Evolutionary conservation across 2,329 filamentous ascomycete species (phyloP).

Genomic region (Myotisia sp.): DNA sequence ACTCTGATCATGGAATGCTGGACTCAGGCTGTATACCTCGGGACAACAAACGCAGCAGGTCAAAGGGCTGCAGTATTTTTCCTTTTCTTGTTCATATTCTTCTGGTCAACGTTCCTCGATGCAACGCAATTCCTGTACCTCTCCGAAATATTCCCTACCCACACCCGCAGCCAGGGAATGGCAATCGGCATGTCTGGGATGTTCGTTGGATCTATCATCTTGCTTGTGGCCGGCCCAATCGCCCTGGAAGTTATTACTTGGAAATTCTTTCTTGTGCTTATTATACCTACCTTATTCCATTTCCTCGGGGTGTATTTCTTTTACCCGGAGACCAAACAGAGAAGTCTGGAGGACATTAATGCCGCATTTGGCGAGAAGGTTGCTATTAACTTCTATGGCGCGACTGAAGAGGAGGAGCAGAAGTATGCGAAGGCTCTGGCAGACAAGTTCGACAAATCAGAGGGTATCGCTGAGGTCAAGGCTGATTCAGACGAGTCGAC

Average conservation of each 20-base stretch:
- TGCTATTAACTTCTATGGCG: constrained; percentile 17
- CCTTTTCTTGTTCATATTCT: constrained; percentile 28
- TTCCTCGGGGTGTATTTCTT: constrained; percentile 22
- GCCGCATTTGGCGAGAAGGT: constrained; percentile 24
- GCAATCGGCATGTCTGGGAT: constrained; percentile 22
- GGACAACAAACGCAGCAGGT: constrained; percentile 22
- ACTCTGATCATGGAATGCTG: constrained; percentile 23
- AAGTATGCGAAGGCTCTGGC: constrained; percentile 13
- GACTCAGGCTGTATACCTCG: constrained; percentile 23
- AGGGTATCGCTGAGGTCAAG: background rate
- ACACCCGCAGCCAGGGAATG: constrained; percentile 26
- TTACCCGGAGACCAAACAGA: constrained; percentile 26
- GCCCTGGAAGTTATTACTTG: constrained; percentile 22
- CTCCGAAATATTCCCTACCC: constrained; percentile 30
- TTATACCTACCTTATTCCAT: constrained; percentile 21
- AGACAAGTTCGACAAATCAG: background rate
- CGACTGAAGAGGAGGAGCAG: constrained; percentile 18
- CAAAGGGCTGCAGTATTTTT: constrained; percentile 28
- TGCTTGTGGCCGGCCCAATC: constrained; percentile 14
- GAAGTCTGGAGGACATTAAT: constrained; percentile 25
- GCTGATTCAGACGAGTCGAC: background rate
- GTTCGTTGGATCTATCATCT: constrained; percentile 5
- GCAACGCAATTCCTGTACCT: constrained; percentile 32
- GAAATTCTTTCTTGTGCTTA: constrained; percentile 28
- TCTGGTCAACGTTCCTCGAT: constrained; percentile 30